Percentiles rank a stretch among this genome's conserved stretches.
Conservation (phyloP, 2,329 filamentous ascomycete species). For the Aspergillus ruber region DNA sequence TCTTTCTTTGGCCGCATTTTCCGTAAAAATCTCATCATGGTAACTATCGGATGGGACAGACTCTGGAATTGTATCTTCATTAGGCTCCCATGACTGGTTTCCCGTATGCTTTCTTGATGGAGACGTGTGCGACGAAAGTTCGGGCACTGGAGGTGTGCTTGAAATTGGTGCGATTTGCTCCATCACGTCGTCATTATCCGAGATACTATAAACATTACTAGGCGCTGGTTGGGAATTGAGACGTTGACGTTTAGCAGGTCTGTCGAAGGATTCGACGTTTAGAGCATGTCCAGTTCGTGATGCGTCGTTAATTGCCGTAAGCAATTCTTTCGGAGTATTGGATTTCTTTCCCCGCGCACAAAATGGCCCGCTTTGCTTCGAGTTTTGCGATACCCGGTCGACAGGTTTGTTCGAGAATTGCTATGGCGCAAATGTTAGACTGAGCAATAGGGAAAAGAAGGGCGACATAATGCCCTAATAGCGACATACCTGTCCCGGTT, state of each 20-base stretch:
- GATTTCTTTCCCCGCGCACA: slow-evolving; percentile 14
- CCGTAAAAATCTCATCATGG: slow-evolving; percentile 19
- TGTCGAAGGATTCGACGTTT: slow-evolving; percentile 13
- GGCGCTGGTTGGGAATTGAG: slow-evolving; percentile 10
- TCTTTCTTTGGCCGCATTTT: slow-evolving; percentile 18
- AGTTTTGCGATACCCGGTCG: slow-evolving; percentile 19
- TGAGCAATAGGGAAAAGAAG: background rate
- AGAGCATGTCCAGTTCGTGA: slow-evolving; percentile 4
- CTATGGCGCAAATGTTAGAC: background rate
- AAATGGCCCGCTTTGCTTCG: slow-evolving; percentile 28
- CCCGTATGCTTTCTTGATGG: no score
- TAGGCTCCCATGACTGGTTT: no score
- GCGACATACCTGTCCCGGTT: slow-evolving; percentile 12
- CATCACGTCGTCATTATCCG: slow-evolving; percentile 15
- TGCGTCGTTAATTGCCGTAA: slow-evolving; percentile 4
- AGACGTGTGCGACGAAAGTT: no score
- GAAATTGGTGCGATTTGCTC: slow-evolving; percentile 1
- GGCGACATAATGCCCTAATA: background rate
- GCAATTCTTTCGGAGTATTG: background rate
- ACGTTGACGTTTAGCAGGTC: slow-evolving; percentile 25
- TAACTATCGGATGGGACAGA: slow-evolving; percentile 2
- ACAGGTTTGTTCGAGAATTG: slow-evolving; percentile 14
- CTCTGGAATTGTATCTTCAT: no score
- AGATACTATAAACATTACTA: slow-evolving; percentile 2
- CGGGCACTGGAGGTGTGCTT: no score